A percentile compares a stretch with the other conserved stretches of the same genome.
Conservation (phyloP, 306 rosid genomes). For the Abrus precatorius region DNA sequence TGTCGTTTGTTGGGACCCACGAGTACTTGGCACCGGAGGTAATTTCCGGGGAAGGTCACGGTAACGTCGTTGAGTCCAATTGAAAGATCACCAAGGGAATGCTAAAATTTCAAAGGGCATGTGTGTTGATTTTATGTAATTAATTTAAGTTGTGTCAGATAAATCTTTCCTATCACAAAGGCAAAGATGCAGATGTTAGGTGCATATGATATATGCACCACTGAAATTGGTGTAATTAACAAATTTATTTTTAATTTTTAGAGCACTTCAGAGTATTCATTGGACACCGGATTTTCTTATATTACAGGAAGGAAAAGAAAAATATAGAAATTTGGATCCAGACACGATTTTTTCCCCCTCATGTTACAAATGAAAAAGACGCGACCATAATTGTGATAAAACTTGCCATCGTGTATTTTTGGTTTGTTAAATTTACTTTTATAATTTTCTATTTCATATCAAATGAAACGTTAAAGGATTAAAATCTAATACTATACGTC, state of each 20-base stretch:
- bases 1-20: conserved; percentile 87
- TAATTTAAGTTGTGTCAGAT: background rate
- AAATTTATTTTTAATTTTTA: background rate
- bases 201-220: background rate
- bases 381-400: background rate
- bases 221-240: background rate
- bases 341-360: background rate
- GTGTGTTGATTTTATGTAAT: conserved; percentile 23
- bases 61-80: conserved; percentile 60
- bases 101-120: background rate
- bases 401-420: background rate
- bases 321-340: background rate
- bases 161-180: background rate
- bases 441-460: background rate
- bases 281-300: background rate
- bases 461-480: conserved; percentile 2
- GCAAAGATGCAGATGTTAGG: background rate
- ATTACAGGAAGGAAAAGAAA: background rate
- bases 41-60: conserved; percentile 78
- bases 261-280: conserved; percentile 3
- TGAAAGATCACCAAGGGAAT: background rate
- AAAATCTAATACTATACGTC: background rate
- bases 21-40: conserved; percentile 75
- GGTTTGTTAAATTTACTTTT: background rate
- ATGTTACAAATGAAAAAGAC: background rate